A percentile compares a stretch with the other conserved stretches of the same genome.
phyloP scores from a whole-genome alignment of 768 basidiomycete genomes.

The Ephemerocybe angulata region DNA sequence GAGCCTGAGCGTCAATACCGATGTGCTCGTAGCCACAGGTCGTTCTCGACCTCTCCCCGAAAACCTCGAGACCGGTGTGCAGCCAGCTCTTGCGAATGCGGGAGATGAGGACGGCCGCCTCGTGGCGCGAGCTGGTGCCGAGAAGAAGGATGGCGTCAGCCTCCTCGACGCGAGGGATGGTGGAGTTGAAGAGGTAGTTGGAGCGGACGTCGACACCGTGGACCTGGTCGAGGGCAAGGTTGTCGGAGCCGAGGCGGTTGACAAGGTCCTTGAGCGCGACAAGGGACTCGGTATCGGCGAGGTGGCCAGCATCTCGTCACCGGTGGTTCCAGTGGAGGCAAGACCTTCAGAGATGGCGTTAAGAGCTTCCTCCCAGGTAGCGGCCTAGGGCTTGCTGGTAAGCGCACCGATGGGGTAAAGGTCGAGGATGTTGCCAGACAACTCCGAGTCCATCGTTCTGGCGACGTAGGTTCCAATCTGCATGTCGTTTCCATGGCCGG shows the following conservation, averaged over 20 bases:
- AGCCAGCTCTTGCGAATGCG: slow-evolving; percentile 95
- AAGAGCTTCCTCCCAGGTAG: slow-evolving; percentile 90
- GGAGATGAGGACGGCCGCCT: slow-evolving; percentile 95
- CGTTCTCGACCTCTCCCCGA: slow-evolving; percentile 88
- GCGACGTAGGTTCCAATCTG: slow-evolving; percentile 99
- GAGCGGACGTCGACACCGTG: slow-evolving; percentile 89
- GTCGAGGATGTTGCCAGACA: slow-evolving; percentile 96
- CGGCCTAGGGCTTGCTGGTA: slow-evolving; percentile 96
- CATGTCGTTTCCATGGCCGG: slow-evolving; percentile 95
- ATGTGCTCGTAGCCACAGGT: slow-evolving; percentile 93
- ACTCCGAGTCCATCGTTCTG: slow-evolving; percentile 95
- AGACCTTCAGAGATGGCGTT: slow-evolving; percentile 74
- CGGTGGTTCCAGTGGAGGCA: slow-evolving; percentile 78
- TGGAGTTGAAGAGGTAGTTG: slow-evolving; percentile 95
- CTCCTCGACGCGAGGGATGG: slow-evolving; percentile 84
- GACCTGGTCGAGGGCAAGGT: slow-evolving; percentile 75
- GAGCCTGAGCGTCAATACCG: slow-evolving; percentile 69
- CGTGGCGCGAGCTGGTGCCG: slow-evolving; percentile 95
- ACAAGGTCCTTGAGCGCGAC: slow-evolving; percentile 91
- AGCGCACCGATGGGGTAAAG: slow-evolving; percentile 97
- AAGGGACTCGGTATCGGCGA: slow-evolving; percentile 92
- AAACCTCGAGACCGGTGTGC: slow-evolving; percentile 78
- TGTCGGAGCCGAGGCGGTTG: slow-evolving; percentile 93
- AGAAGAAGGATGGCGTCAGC: slow-evolving; percentile 92
- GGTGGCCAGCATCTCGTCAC: slow-evolving; percentile 91